Conservation (phyloP, 2,329 filamentous ascomycete species). For the Bipolaris oryzae region DNA sequence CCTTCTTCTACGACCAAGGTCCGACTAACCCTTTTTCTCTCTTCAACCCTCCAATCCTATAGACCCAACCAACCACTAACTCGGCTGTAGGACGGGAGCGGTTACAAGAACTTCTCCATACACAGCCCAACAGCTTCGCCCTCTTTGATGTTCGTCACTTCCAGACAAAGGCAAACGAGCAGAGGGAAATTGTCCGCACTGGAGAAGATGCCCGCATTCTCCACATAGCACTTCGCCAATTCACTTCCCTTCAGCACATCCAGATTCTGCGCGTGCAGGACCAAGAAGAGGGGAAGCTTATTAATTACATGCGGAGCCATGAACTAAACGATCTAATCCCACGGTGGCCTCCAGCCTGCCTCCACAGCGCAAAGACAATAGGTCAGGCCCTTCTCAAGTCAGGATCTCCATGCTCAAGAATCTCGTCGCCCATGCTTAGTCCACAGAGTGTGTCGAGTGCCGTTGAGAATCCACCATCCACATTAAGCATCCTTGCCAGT, state of each 20-base stretch:
- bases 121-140: conserved; percentile 44
- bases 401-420: conserved; percentile 62
- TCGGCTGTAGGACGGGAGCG: conserved; percentile 46
- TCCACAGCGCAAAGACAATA: conserved; percentile 65
- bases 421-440: conserved; percentile 67
- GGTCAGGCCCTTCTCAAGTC: conserved; percentile 63
- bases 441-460: conserved; percentile 63
- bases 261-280: conserved; percentile 69
- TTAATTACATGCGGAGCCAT: conserved; percentile 58
- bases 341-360: conserved; percentile 67
- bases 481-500: conserved; percentile 59
- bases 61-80: conserved; percentile 25
- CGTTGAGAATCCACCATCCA: conserved; percentile 54
- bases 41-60: neutral
- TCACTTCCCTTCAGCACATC: conserved; percentile 66
- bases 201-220: conserved; percentile 60
- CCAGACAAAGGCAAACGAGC: conserved; percentile 56
- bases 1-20: conserved; percentile 64
- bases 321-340: conserved; percentile 56
- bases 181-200: conserved; percentile 57
- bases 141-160: conserved; percentile 51
- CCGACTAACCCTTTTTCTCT: neutral
- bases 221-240: conserved; percentile 61
- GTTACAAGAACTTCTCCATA: conserved; percentile 49
- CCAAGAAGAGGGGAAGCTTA: conserved; percentile 61